Evolutionary conservation across 2,329 filamentous ascomycete genomes (phyloP), one percentile per base, ranked within the genome.

Genomic region (Orbilia blumenaviensis): DNA sequence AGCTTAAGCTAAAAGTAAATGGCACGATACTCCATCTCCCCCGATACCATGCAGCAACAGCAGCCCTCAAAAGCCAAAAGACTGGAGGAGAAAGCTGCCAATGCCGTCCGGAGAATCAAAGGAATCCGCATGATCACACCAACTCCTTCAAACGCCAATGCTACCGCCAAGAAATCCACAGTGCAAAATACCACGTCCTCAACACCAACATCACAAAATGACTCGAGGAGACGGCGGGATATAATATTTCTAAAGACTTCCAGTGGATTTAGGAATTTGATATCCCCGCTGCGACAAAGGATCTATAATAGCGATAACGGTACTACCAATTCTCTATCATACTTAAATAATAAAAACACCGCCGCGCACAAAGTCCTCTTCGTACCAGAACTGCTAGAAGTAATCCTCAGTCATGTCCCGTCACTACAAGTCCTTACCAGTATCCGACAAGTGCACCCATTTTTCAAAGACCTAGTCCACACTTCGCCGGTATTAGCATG

Each of bases 361-460:
- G 72, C 64, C 8, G 58, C 42, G 4, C 72, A 76, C 16, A 50
- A 60, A 18, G 72, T 76, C 18, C 60, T 76, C 4, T 76, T 76
- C 50, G 58, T 76, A 8, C 72, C 72, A 6, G 72, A 76, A 46
- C 32, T 76, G 1, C 64, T 76, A 25, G 72, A 76, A 23, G 21
- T 76, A 36, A 64, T 76, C 42, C 48, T 76, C n/a, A 63, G 44
- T 23, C 34, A 69, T 50, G 64, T 76, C 14, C 72, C 72, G 8
- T 69, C 72, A n/a, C 58, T 76, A 14, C 64, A 76, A 64, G 58
- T 76, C 34, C 64, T 76, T 29, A 76, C 72, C 32, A 76, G n/a
- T 10, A 56, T 76, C 48, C 72, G 72, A 8, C 72, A 76, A 46
- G 72, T 76, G 12, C 72, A 76, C 42, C 72, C 72, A 14, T 76